A percentile compares a stretch with the other conserved stretches of the same genome.
phyloP scores from a whole-genome alignment of 2,329 filamentous ascomycete species.

The Exophiala oligosperma region DNA sequence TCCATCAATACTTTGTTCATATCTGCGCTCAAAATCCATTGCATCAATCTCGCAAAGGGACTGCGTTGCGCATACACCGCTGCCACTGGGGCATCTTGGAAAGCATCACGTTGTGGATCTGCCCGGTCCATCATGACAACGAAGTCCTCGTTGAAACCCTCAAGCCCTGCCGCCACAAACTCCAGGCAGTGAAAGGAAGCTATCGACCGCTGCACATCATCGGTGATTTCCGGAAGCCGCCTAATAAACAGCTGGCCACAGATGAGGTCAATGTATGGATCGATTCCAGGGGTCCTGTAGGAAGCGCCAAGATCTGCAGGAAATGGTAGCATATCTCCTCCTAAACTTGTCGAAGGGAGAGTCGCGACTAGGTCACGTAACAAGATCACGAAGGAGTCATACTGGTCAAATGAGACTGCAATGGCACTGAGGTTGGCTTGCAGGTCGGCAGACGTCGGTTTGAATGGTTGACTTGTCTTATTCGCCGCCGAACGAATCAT shows the following conservation, averaged over 20 bases:
- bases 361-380: slow-evolving; percentile 72
- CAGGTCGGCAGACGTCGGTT: slow-evolving; percentile 43
- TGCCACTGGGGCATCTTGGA: slow-evolving; percentile 13
- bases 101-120: slow-evolving; percentile 5
- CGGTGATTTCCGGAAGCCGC: slow-evolving; percentile 64
- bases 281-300: slow-evolving; percentile 80
- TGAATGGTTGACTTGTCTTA: slow-evolving; percentile 23
- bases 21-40: slow-evolving; percentile 95
- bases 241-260: slow-evolving; percentile 74
- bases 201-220: slow-evolving; percentile 68
- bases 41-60: slow-evolving; percentile 92
- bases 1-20: slow-evolving; percentile 78
- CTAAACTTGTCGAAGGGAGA: slow-evolving; percentile 40
- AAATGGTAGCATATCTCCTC: slow-evolving; percentile 74
- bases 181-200: slow-evolving; percentile 79
- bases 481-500: slow-evolving; percentile 9
- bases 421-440: slow-evolving; percentile 73
- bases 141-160: slow-evolving; percentile 90
- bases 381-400: slow-evolving; percentile 78
- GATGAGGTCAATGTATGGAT: slow-evolving; percentile 89
- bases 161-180: slow-evolving; percentile 76
- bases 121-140: slow-evolving; percentile 46
- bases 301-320: slow-evolving; percentile 79
- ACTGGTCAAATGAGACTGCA: slow-evolving; percentile 77
- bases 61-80: slow-evolving; percentile 82